A percentile compares a stretch with the other conserved stretches of the same genome.
Conservation (phyloP, 1,139 yeast genomes). For the Williopsis jadinii region DNA sequence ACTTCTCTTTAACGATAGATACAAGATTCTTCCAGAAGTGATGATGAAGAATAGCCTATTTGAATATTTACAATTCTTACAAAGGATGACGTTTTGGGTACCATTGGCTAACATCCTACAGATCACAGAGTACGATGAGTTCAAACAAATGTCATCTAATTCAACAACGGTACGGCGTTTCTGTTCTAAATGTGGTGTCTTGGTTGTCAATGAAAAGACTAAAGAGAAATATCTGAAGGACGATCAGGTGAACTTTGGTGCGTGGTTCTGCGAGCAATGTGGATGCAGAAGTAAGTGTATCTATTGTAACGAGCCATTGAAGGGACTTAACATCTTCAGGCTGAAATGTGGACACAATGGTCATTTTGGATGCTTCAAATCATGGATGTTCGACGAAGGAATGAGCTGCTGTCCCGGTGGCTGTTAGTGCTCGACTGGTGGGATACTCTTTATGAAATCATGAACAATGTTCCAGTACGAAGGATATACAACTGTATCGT, state of each 20-base stretch:
- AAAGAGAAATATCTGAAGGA: slow-evolving; percentile 31
- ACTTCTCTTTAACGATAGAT: slow-evolving; percentile 44
- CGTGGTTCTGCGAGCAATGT: slow-evolving; percentile 83
- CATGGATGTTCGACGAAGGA: slow-evolving; percentile 66
- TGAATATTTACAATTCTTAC: slow-evolving; percentile 51
- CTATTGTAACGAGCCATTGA: slow-evolving; percentile 75
- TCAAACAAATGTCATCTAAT: slow-evolving; percentile 41
- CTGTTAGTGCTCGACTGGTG: slow-evolving; percentile 30
- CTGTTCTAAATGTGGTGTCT: slow-evolving; percentile 61
- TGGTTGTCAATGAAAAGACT: slow-evolving; percentile 58
- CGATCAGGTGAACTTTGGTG: slow-evolving; percentile 36
- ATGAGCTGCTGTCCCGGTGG: slow-evolving; percentile 81
- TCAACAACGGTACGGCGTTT: slow-evolving; percentile 55
- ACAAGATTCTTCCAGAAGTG: slow-evolving; percentile 22
- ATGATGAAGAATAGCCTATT: slow-evolving; percentile 44
- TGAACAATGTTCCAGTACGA: slow-evolving; percentile 68
- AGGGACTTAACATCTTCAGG: slow-evolving; percentile 62
- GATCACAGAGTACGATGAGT: slow-evolving; percentile 33
- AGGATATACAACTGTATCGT: slow-evolving; percentile 69
- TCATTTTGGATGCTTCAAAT: slow-evolving; percentile 71
- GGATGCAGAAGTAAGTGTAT: slow-evolving; percentile 57
- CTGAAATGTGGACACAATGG: slow-evolving; percentile 84
- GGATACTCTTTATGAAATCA: slow-evolving; percentile 38
- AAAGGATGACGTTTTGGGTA: slow-evolving; percentile 45
- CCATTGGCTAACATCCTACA: slow-evolving; percentile 54